Conservation (phyloP, 345 rosid species). For the Euphorbia peplus region DNA sequence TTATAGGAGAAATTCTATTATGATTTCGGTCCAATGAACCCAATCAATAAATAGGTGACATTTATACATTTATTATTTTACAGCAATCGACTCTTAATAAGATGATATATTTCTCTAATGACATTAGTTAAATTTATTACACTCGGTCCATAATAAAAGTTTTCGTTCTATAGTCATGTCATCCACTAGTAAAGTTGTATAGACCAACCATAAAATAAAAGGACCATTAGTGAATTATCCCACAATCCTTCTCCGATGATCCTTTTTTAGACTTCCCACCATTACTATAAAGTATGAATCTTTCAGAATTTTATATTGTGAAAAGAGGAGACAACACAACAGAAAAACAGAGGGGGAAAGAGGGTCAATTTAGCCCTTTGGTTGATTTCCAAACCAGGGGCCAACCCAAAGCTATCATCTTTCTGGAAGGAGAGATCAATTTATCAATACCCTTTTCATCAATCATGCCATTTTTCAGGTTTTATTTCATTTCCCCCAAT, state of each 20-base stretch:
- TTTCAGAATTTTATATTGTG: not conserved
- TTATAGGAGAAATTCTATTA: too few species aligned
- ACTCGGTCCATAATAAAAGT: too few species aligned
- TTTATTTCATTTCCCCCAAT: slow-evolving; percentile 9
- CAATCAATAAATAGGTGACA: too few species aligned
- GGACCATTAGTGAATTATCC: too few species aligned
- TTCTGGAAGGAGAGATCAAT: slow-evolving; percentile 21
- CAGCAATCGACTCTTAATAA: too few species aligned
- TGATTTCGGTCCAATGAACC: too few species aligned
- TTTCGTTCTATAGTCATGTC: too few species aligned
- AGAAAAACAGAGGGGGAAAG: not conserved
- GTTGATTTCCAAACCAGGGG: slow-evolving; percentile 25
- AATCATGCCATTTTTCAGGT: slow-evolving; percentile 55
- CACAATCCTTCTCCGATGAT: not conserved
- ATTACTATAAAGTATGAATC: not conserved
- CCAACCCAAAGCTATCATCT: not conserved
- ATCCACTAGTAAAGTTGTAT: too few species aligned
- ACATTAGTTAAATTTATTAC: too few species aligned
- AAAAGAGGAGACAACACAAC: not conserved
- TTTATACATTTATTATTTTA: too few species aligned
- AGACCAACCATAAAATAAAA: too few species aligned
- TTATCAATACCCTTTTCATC: slow-evolving; percentile 6
- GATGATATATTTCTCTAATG: too few species aligned
- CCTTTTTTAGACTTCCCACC: not conserved
- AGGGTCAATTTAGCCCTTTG: slow-evolving; percentile 17